Percentiles rank a stretch among this genome's conserved stretches.
Conservation (phyloP, 177 flowering plant genomes). For the Telopea speciosissima region DNA sequence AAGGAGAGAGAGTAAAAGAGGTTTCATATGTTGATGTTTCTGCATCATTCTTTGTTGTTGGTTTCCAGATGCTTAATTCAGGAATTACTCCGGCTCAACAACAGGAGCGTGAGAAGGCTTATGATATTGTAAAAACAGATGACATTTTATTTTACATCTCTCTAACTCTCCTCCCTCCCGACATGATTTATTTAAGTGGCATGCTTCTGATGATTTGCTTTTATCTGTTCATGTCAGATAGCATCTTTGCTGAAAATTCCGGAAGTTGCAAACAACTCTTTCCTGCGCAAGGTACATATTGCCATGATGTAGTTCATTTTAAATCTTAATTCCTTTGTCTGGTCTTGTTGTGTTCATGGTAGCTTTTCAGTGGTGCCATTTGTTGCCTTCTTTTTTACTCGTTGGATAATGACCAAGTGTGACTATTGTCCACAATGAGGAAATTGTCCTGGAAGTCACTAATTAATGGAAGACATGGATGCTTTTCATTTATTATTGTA, state of each 20-base stretch:
- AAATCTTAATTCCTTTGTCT: not conserved
- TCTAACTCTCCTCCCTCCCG: not conserved
- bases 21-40: constrained; percentile 1
- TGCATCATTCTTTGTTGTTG: constrained; percentile 8
- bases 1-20: too few species aligned
- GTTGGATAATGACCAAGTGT: too few species aligned
- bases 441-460: too few species aligned
- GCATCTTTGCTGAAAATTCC: constrained; percentile 87
- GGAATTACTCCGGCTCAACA: constrained; percentile 78
- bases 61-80: constrained; percentile 64
- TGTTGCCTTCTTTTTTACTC: too few species aligned
- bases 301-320: not conserved
- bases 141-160: too few species aligned
- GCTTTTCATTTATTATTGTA: too few species aligned
- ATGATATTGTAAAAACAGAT: constrained; percentile 57
- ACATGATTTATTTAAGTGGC: not conserved
- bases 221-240: constrained; percentile 39
- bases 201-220: not conserved
- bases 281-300: constrained; percentile 62
- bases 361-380: too few species aligned
- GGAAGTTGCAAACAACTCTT: constrained; percentile 57
- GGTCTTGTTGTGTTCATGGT: too few species aligned
- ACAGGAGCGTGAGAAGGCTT: constrained; percentile 89
- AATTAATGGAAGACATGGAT: too few species aligned
- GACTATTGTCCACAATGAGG: too few species aligned